These are phyloP conservation scores for Saccharomycopsis fermentans DNA, from an alignment of 805 yeast genomes.

Conservation along the genomic window DNA sequence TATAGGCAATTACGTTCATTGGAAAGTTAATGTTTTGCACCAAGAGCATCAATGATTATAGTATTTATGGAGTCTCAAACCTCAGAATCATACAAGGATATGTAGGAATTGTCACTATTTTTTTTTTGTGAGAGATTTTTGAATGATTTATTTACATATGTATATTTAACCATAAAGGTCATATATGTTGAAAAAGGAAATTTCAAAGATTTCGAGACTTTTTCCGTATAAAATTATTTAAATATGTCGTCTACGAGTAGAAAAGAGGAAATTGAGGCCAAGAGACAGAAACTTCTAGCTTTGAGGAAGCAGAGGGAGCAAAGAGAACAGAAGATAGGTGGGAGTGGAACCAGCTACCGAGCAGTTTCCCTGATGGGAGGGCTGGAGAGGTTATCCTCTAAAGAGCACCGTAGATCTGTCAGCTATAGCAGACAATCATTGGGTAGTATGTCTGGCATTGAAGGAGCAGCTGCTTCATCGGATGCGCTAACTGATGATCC, in stretches of 20 bases:
- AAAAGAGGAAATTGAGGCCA: constrained; percentile 19
- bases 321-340: constrained; percentile 4
- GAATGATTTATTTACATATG: too few relatives aligned
- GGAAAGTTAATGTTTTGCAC: too few relatives aligned
- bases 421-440: neutral
- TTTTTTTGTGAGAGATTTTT: too few relatives aligned
- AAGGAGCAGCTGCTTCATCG: neutral
- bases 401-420: neutral
- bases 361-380: neutral
- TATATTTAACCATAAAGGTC: too few relatives aligned
- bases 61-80: too few relatives aligned
- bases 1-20: too few relatives aligned
- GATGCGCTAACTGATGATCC: neutral
- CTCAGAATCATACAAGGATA: too few relatives aligned
- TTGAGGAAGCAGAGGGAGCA: constrained; percentile 15
- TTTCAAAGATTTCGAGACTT: too few relatives aligned
- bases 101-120: too few relatives aligned
- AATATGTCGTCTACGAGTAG: constrained; percentile 2
- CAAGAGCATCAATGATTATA: too few relatives aligned
- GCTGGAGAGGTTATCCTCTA: neutral
- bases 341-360: neutral
- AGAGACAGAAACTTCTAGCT: constrained; percentile 13
- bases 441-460: neutral
- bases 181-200: too few relatives aligned
- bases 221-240: neutral